Conservation (phyloP, 768 basidiomycete species). For the Gautieria morchelliformis region DNA sequence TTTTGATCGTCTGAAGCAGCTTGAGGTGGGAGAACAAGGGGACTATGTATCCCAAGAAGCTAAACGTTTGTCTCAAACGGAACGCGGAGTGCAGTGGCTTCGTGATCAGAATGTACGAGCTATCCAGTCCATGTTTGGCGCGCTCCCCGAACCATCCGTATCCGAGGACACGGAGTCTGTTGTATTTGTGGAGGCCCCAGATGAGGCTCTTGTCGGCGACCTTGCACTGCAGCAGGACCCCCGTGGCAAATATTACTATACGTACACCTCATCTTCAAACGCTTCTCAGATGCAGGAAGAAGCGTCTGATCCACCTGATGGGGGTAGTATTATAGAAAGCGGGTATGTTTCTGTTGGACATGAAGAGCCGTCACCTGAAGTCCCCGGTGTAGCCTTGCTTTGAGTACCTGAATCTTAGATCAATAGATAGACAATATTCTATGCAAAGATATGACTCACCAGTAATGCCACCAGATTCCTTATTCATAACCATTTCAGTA, state of each 20-base stretch:
- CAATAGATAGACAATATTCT: no score
- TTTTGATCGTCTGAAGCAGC: slow-evolving; percentile 47
- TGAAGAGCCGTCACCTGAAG: slow-evolving; percentile 41
- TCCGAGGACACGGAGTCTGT: slow-evolving; percentile 29
- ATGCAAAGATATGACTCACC: no score
- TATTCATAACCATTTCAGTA: no score
- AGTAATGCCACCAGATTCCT: no score
- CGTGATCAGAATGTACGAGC: slow-evolving; percentile 69
- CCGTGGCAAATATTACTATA: slow-evolving; percentile 69
- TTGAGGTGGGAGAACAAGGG: slow-evolving; percentile 25
- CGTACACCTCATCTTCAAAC: slow-evolving; percentile 45
- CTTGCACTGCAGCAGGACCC: slow-evolving; percentile 58
- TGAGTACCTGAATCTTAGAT: no score
- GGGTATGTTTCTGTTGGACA: slow-evolving; percentile 19
- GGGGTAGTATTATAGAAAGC: neutral
- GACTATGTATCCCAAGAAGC: neutral
- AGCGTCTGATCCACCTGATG: neutral
- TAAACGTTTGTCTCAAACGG: slow-evolving; percentile 31
- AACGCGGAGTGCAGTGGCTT: slow-evolving; percentile 74
- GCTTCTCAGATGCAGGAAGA: slow-evolving; percentile 34
- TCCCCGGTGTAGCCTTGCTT: no score
- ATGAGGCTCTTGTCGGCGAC: slow-evolving; percentile 39
- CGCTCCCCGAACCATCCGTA: slow-evolving; percentile 46
- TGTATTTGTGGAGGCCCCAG: neutral
- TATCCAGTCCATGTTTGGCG: slow-evolving; percentile 50